Evolutionary conservation across 108 stramenopile species (phyloP).

Genomic region (Mediolabrus comicus): DNA sequence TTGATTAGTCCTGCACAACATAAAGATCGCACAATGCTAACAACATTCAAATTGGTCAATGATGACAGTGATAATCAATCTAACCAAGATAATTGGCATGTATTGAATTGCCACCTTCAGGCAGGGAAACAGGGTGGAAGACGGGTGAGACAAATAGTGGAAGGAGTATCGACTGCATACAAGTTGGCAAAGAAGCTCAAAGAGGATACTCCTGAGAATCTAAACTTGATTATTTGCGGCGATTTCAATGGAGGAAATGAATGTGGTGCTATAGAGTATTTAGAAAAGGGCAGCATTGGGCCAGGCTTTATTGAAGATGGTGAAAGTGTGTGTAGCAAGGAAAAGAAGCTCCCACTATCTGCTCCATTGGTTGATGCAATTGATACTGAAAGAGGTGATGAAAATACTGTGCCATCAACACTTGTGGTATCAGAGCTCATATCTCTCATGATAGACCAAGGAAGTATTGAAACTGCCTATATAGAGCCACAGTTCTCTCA

Average conservation of each 20-base stretch:
- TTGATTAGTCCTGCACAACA: slow-evolving; percentile 76
- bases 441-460: slow-evolving; percentile 57
- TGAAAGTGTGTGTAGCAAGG: slow-evolving; percentile 57
- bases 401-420: slow-evolving; percentile 57
- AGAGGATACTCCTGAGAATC: slow-evolving; percentile 42
- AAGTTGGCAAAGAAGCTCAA: slow-evolving; percentile 59
- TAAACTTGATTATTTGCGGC: slow-evolving; percentile 77
- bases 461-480: slow-evolving; percentile 43
- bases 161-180: slow-evolving; percentile 70
- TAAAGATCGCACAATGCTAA: slow-evolving; percentile 86
- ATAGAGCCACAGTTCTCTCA: slow-evolving; percentile 55
- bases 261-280: slow-evolving; percentile 71
- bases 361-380: slow-evolving; percentile 57
- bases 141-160: slow-evolving; percentile 82
- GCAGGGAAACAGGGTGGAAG: slow-evolving; percentile 83
- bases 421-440: slow-evolving; percentile 84
- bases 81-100: slow-evolving; percentile 56
- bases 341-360: slow-evolving; percentile 61
- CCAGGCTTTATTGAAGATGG: slow-evolving; percentile 80
- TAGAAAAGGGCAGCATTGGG: slow-evolving; percentile 74
- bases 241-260: slow-evolving; percentile 88
- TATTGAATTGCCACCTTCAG: slow-evolving; percentile 90
- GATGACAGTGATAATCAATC: background rate
- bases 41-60: slow-evolving; percentile 60
- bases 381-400: slow-evolving; percentile 19